These are phyloP conservation scores for Ophiostoma ips DNA, from an alignment of 2,329 filamentous ascomycete species.

Conservation along the genomic window DNA sequence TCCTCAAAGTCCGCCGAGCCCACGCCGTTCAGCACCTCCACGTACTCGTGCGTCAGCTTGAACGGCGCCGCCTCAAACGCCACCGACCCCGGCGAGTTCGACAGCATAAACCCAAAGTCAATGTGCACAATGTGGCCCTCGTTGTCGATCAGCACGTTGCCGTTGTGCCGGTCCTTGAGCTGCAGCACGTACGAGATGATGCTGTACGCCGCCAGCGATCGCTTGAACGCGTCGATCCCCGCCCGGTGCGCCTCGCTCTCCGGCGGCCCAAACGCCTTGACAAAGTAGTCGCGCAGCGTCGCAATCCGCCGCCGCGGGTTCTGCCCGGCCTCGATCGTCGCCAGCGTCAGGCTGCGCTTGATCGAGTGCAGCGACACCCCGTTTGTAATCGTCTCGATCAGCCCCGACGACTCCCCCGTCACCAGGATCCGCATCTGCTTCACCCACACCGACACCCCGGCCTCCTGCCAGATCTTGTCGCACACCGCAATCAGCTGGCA, in stretches of 20 bases:
- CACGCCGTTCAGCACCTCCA: conserved; percentile 66
- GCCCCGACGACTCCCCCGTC: conserved; percentile 68
- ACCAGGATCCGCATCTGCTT: conserved; percentile 80
- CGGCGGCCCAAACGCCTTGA: conserved; percentile 65
- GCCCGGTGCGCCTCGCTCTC: conserved; percentile 53
- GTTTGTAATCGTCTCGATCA: conserved; percentile 81
- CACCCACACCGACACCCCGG: conserved; percentile 67
- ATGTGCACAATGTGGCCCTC: conserved; percentile 81
- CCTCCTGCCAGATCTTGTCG: conserved; percentile 68
- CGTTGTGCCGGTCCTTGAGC: conserved; percentile 76
- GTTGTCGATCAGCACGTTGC: conserved; percentile 74
- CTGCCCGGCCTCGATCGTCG: conserved; percentile 55
- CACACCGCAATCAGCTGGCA: conserved; percentile 75
- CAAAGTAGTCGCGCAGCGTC: conserved; percentile 67
- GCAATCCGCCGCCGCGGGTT: conserved; percentile 66
- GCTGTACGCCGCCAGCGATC: conserved; percentile 73
- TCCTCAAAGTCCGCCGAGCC: conserved; percentile 56
- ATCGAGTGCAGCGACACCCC: conserved; percentile 77
- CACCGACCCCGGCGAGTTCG: conserved; percentile 71
- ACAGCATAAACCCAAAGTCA: conserved; percentile 83
- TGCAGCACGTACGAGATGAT: conserved; percentile 74
- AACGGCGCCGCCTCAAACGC: conserved; percentile 80
- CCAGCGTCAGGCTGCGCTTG: conserved; percentile 67
- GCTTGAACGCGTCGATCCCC: conserved; percentile 65
- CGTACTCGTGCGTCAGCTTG: conserved; percentile 70